Evolutionary conservation across 257 asterid species (phyloP).

Genomic region (Solanum commersonii): DNA sequence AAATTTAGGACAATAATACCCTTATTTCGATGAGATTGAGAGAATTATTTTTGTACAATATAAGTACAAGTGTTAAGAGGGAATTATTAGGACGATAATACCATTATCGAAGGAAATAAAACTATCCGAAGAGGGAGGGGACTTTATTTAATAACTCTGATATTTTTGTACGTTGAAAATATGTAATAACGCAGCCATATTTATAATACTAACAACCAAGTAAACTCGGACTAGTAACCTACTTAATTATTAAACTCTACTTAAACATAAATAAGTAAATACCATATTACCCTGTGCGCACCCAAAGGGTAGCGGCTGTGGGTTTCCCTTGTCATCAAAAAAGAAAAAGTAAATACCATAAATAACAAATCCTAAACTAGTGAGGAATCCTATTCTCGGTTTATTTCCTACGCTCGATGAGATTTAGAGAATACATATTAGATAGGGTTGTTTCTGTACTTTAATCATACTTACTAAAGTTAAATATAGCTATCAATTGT

Average conservation of each 20-base stretch:
- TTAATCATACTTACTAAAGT: not conserved
- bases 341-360: too few species aligned
- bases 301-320: too few species aligned
- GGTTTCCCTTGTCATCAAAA: too few species aligned
- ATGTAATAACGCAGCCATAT: not conserved
- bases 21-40: not conserved
- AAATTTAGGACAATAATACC: not conserved
- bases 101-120: not conserved
- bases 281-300: too few species aligned
- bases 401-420: not conserved
- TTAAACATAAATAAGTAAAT: not conserved
- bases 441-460: not conserved
- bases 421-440: not conserved
- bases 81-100: not conserved
- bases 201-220: not conserved
- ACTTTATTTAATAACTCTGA: too few species aligned
- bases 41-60: not conserved
- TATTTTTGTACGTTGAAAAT: too few species aligned
- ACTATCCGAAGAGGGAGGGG: not conserved
- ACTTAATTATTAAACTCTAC: too few species aligned
- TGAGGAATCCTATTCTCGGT: not conserved
- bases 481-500: not conserved
- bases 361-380: not conserved
- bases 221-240: not conserved
- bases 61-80: not conserved